A percentile compares a stretch with the other conserved stretches of the same genome.
Conservation (phyloP, 345 rosid species). For the Limnanthes douglasii region DNA sequence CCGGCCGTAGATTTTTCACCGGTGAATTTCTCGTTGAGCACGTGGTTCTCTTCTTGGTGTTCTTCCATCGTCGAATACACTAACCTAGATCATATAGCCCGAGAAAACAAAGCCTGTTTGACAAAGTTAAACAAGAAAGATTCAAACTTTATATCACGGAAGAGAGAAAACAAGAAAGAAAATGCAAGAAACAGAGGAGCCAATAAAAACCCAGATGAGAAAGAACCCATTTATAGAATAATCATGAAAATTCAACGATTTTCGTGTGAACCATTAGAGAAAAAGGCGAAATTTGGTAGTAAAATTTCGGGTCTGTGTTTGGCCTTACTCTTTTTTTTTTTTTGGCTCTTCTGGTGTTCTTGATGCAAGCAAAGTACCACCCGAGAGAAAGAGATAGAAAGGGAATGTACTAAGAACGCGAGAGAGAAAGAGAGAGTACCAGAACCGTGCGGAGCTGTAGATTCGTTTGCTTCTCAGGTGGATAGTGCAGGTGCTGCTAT, state of each 20-base stretch:
- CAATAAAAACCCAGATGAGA: slow-evolving; percentile 8
- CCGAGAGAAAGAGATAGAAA: background rate
- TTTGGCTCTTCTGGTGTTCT: background rate
- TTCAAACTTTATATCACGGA: background rate
- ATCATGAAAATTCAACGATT: background rate
- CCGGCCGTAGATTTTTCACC: slow-evolving; percentile 17
- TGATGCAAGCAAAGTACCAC: slow-evolving; percentile 1
- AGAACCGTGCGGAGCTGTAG: slow-evolving; percentile 1
- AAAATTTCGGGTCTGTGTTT: too few species aligned
- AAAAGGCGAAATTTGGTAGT: background rate
- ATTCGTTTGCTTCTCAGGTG: background rate
- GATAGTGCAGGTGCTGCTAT: background rate
- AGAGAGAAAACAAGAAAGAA: slow-evolving; percentile 7
- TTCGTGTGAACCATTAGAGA: slow-evolving; percentile 7
- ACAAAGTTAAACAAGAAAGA: background rate
- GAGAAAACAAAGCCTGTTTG: background rate
- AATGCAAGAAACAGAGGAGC: slow-evolving; percentile 16
- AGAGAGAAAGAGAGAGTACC: background rate
- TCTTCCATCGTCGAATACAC: slow-evolving; percentile 8
- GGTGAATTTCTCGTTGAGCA: slow-evolving; percentile 18
- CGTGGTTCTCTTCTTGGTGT: slow-evolving; percentile 12
- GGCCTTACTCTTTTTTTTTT: slow-evolving; percentile 1
- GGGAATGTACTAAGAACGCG: background rate
- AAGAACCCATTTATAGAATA: slow-evolving; percentile 1
- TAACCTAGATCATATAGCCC: background rate